These are phyloP conservation scores for Botrytis squamosa DNA, from an alignment of 2,329 filamentous ascomycete genomes.

Conservation along the genomic window DNA sequence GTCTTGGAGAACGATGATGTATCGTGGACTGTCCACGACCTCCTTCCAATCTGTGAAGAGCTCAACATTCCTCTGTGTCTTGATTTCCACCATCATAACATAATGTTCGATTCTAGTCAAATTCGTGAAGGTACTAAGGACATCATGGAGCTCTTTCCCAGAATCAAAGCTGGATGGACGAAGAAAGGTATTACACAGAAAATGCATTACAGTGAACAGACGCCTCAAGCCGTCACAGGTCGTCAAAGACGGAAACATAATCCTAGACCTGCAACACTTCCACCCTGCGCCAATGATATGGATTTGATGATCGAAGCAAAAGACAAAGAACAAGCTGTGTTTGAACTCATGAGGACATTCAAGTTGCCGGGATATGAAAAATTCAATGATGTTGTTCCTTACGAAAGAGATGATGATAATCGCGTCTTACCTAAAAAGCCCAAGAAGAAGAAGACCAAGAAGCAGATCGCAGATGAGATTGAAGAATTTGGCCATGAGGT, in stretches of 20 bases:
- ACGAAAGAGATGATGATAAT: slow-evolving; percentile 75
- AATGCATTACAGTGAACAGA: slow-evolving; percentile 93
- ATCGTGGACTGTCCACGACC: slow-evolving; percentile 85
- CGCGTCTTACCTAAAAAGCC: slow-evolving; percentile 50
- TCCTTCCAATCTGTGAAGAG: slow-evolving; percentile 87
- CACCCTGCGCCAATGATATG: slow-evolving; percentile 79
- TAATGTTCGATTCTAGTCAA: slow-evolving; percentile 72
- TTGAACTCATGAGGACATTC: slow-evolving; percentile 87
- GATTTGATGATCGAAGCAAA: slow-evolving; percentile 99
- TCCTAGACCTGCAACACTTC: slow-evolving; percentile 72
- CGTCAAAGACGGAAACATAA: slow-evolving; percentile 83
- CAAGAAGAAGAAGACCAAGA: slow-evolving; percentile 44
- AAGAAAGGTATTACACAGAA: slow-evolving; percentile 85
- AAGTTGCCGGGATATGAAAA: slow-evolving; percentile 76
- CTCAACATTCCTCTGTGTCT: slow-evolving; percentile 91
- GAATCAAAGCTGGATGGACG: slow-evolving; percentile 81
- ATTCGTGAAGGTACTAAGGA: slow-evolving; percentile 83
- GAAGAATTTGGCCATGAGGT: slow-evolving; percentile 38
- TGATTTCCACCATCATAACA: slow-evolving; percentile 95
- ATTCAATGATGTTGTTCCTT: slow-evolving; percentile 75
- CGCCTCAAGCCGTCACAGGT: slow-evolving; percentile 71
- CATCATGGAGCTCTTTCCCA: slow-evolving; percentile 70
- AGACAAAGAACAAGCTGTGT: slow-evolving; percentile 95
- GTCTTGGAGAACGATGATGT: slow-evolving; percentile 96
- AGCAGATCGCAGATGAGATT: slow-evolving; percentile 41